Base-by-base conservation (phyloP, 2,329 filamentous ascomycete species). In the Sarocladium oryzae region DNA sequence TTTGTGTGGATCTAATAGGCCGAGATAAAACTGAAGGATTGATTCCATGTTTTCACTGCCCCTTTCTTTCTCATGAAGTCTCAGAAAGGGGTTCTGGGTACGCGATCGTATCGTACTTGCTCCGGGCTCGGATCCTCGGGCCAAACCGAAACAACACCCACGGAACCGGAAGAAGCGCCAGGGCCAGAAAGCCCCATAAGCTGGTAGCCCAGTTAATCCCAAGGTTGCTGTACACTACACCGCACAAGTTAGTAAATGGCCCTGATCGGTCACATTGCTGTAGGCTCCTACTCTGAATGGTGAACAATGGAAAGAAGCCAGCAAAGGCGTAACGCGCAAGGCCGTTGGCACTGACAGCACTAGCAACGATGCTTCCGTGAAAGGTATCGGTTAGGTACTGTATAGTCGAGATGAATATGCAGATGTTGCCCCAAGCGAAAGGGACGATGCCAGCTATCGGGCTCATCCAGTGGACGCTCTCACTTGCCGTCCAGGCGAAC, bases 371-470 rank as follows among this genome's bases (percentile, higher is more conserved):
- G 13, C 70, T 66, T 0, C 76, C 71, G 2, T 76, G 71, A 56
- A 82, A 85, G 0, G 74, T 73, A 57, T 85, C 81, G 6, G 75
- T 66, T 1, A 74, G 69, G 57, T 82, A 84, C 58, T 70, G 72
- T 13, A 73, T 66, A 2, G 72, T 69, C 51, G 72, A 70, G 54
- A 82, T 71, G 56, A 84, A 84, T 2, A 85, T 67, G 53, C 73
- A 78, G 1, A 84, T 62, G 56, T 82, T 83, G 1, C 80, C 81
- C 72, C 76, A 81, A 0, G 77, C 77, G 57, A 84, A 84, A 0
- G 75, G 68, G 2, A 81, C 66, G 7, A 79, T 76, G 3, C 77
- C 74, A 0, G 76, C 61, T 0, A 74, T 69, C 0, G 77, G 72
- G 20, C 72, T 71, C 0, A 70, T 73, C 76, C 78, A 82, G 3